Conservation (phyloP, 2,329 filamentous ascomycete genomes). For the Phaeosphaeria sp. region DNA sequence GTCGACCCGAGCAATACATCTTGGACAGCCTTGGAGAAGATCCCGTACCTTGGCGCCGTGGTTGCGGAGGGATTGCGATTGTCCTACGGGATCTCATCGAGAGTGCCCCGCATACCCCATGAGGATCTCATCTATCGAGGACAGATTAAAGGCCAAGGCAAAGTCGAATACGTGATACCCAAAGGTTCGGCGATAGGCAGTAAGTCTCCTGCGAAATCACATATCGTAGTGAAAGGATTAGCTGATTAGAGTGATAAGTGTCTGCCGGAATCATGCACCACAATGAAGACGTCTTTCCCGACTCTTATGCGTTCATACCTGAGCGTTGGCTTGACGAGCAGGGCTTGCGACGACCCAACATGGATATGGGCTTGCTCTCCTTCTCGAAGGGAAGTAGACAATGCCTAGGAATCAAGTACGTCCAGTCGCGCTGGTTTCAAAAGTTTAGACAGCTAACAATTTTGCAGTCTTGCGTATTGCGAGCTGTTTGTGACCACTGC, state of each 20-base stretch:
- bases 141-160: background rate
- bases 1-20: background rate
- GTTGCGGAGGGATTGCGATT: constrained; percentile 19
- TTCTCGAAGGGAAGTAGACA: constrained; percentile 21
- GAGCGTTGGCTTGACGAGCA: constrained; percentile 31
- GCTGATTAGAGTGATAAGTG: background rate
- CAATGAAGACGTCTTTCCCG: constrained; percentile 25
- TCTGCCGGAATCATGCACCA: constrained; percentile 16
- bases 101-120: constrained; percentile 12
- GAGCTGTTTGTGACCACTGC: constrained; percentile 3
- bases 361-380: constrained; percentile 8
- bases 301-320: constrained; percentile 20
- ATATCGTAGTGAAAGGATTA: background rate
- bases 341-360: background rate
- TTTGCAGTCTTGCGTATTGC: constrained; percentile 1
- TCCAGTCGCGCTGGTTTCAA: background rate
- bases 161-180: constrained; percentile 9
- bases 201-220: background rate
- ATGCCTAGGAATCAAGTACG: constrained; percentile 2
- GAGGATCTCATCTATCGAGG: constrained; percentile 7
- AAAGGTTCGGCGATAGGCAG: constrained; percentile 6
- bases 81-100: constrained; percentile 21
- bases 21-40: constrained; percentile 11
- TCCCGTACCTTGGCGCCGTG: constrained; percentile 21
- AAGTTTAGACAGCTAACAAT: background rate